Evolutionary conservation across 768 basidiomycete genomes (phyloP).

Genomic region (Agrocybe pediades): DNA sequence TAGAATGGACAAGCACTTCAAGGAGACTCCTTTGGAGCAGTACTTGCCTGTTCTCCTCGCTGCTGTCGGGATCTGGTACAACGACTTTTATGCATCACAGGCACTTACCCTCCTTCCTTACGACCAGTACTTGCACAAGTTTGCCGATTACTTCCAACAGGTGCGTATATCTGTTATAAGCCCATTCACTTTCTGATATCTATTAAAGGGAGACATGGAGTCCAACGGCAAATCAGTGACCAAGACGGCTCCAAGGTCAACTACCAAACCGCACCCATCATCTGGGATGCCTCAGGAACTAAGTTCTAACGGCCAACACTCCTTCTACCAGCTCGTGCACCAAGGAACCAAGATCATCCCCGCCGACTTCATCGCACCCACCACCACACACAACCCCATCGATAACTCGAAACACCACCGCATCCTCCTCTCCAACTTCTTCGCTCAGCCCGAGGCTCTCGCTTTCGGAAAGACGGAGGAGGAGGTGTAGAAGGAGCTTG

Average conservation of each 20-base stretch:
- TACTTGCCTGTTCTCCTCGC: conserved; percentile 94
- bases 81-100: conserved; percentile 96
- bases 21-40: conserved; percentile 79
- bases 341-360: conserved; percentile 94
- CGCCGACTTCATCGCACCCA: conserved; percentile 89
- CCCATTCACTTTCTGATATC: neutral
- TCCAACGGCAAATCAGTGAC: conserved; percentile 98
- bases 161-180: conserved; percentile 21
- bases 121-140: conserved; percentile 99
- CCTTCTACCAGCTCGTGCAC: conserved; percentile 97
- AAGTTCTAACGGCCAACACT: conserved; percentile 99
- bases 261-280: conserved; percentile 98
- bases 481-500: conserved; percentile 72
- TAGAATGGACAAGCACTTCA: conserved; percentile 98
- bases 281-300: conserved; percentile 98
- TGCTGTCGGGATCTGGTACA: conserved; percentile 95
- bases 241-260: conserved; percentile 89
- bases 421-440: conserved; percentile 96
- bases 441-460: conserved; percentile 96
- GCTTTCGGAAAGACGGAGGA: conserved; percentile 98
- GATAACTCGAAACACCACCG: conserved; percentile 89
- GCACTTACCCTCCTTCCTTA: conserved; percentile 96
- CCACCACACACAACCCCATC: conserved; percentile 90
- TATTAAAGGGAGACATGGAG: conserved; percentile 90
- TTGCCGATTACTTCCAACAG: conserved; percentile 99